Base-by-base conservation (phyloP, 345 rosid species). In the Geranium brycei region DNA sequence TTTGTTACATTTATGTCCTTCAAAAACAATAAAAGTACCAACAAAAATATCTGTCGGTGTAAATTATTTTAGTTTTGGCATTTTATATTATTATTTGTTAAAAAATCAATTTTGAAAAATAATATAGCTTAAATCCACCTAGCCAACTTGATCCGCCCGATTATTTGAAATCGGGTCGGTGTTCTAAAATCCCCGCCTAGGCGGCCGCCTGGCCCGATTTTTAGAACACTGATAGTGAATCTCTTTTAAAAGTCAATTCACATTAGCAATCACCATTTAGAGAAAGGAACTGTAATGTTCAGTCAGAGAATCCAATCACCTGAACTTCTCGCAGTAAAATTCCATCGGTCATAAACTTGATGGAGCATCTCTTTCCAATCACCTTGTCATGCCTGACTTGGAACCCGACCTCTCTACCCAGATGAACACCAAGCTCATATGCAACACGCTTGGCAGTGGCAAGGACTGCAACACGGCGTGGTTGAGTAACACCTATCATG, bases 321-420 rank as follows among this genome's bases (percentile, higher is more conserved):
- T 89, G 91, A 71, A 89, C 82, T 81, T 89, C 98, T 70, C 95
- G 83, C 38, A 92, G 85, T 78, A 92, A 78, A 74, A 92, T 92
- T 62, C 97, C 98, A 72, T 92, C 97, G 4, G 98, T 92, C 98
- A 92, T 89, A 76, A 89, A 87, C 79, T 92, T 92, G 81, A 92
- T 87, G 58, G 85, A 76, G 66, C 87, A 78, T 67, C 57, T 68
- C 5, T 84, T 84, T 23, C 97, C 98, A 65, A 92, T 81, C 74
- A 73, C 82, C 78, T 84, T 92, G 81, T 89, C 96, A 73, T 92
- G 87, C 80, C 97, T 86, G 65, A 92, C 96, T 72, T 89, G 98
- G 74, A 92, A 92, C 19, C 98, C 98, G 17, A 92, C 95, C 73
- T 86, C 96, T 80, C 79, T 86, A 56, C 98, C 97, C 2, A 92